Conservation (phyloP, 2,329 filamentous ascomycete genomes). For the Didymella glomerata region DNA sequence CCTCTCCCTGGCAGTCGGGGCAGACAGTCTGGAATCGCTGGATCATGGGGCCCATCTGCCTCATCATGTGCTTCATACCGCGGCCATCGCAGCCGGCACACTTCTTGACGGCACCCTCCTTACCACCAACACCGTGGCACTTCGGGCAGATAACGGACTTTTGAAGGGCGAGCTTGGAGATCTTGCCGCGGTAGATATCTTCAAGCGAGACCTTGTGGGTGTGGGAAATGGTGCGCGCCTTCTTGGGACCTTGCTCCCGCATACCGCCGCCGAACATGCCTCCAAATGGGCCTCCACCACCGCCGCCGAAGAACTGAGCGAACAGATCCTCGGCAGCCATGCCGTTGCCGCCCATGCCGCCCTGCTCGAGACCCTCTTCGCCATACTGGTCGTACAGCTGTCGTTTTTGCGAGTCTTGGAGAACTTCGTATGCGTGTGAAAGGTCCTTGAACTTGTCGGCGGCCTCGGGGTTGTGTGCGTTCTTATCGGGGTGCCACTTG, state of each 20-base stretch:
- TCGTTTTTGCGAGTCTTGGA: conserved; percentile 92
- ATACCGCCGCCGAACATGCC: conserved; percentile 68
- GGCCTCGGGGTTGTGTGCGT: conserved; percentile 88
- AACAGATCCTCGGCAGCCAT: conserved; percentile 98
- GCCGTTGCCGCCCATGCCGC: conserved; percentile 75
- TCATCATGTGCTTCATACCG: conserved; percentile 99
- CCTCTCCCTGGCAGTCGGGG: conserved; percentile 96
- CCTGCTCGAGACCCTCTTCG: conserved; percentile 89
- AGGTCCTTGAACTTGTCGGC: conserved; percentile 99
- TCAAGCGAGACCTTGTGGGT: conserved; percentile 98
- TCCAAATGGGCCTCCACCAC: conserved; percentile 71
- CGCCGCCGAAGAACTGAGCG: conserved; percentile 87
- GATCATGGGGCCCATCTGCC: conserved; percentile 99
- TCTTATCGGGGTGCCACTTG: conserved; percentile 94
- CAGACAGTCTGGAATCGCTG: conserved; percentile 99
- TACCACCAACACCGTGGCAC: conserved; percentile 93
- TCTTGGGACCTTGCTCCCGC: conserved; percentile 81
- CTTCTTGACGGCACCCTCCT: conserved; percentile 96
- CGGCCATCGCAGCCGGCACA: conserved; percentile 90
- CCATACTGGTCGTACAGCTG: conserved; percentile 96
- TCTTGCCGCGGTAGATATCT: conserved; percentile 97
- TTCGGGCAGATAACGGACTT: conserved; percentile 96
- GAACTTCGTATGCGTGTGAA: conserved; percentile 92
- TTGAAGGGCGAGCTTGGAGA: conserved; percentile 95
- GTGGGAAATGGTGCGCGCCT: conserved; percentile 96